Evolutionary conservation across 148 eudicot species (phyloP).

Genomic region (Linanthus parryae): DNA sequence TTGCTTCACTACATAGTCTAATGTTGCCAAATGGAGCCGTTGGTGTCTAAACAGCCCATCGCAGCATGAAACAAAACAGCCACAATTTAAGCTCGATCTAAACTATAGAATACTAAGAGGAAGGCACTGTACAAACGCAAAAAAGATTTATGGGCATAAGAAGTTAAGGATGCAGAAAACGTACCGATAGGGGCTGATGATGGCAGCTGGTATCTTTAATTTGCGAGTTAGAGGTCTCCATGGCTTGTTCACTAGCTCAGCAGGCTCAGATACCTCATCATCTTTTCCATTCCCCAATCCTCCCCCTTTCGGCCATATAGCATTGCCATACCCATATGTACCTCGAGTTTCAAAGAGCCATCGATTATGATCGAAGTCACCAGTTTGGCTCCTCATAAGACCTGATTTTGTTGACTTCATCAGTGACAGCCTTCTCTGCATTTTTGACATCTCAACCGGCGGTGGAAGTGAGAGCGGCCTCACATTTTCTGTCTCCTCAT

Average conservation of each 20-base stretch:
- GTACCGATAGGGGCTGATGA: constrained; percentile 88
- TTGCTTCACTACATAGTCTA: too few species aligned
- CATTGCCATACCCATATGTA: constrained; percentile 95
- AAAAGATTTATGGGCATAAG: too few species aligned
- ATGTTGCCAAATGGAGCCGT: too few species aligned
- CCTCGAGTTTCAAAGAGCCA: constrained; percentile 89
- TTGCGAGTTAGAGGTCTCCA: constrained; percentile 96
- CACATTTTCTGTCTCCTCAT: constrained; percentile 1
- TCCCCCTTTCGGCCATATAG: constrained; percentile 88
- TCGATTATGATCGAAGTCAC: constrained; percentile 77
- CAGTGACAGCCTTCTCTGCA: constrained; percentile 69
- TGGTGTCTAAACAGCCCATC: too few species aligned
- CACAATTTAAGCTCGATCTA: too few species aligned
- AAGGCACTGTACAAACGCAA: too few species aligned
- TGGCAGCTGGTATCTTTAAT: constrained; percentile 80
- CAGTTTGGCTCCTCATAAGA: constrained; percentile 80
- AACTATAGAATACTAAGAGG: too few species aligned
- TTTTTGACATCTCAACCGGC: constrained; percentile 49
- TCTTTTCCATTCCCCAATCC: constrained; percentile 38
- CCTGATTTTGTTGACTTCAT: constrained; percentile 68
- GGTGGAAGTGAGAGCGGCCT: constrained; percentile 53
- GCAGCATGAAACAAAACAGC: too few species aligned
- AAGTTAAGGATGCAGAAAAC: too few species aligned
- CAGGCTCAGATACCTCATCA: constrained; percentile 43
- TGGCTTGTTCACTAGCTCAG: constrained; percentile 66